These are phyloP conservation scores for Gossypium turneri DNA, from an alignment of 345 rosid genomes.

Conservation along the genomic window DNA sequence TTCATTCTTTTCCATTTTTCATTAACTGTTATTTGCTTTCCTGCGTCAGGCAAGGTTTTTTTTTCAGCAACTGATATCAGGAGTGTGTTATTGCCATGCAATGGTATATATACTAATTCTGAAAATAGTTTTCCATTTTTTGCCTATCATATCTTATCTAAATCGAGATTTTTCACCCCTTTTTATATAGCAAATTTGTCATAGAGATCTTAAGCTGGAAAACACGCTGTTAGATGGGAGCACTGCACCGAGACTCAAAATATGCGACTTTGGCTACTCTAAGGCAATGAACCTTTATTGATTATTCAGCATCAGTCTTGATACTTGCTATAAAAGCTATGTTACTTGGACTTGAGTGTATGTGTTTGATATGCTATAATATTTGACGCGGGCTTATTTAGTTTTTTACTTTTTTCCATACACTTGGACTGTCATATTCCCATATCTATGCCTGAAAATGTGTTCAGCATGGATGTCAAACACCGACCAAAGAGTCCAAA, in stretches of 20 bases:
- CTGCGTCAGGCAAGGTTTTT: slow-evolving; percentile 68
- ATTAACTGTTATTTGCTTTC: background rate
- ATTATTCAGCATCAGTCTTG: background rate
- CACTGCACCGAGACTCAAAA: slow-evolving; percentile 69
- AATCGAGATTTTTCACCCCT: background rate
- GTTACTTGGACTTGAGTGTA: background rate
- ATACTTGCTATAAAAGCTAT: background rate
- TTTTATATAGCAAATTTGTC: slow-evolving; percentile 65
- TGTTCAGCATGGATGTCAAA: background rate
- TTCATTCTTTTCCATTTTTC: background rate
- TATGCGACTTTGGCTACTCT: slow-evolving; percentile 87
- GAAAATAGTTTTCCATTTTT: background rate
- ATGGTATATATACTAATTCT: slow-evolving; percentile 43
- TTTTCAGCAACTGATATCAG: slow-evolving; percentile 88
- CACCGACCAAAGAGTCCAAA: background rate
- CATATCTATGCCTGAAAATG: background rate
- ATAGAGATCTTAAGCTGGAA: slow-evolving; percentile 90
- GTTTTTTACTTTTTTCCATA: too few species aligned
- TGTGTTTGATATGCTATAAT: background rate
- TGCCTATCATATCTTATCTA: background rate
- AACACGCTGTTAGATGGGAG: slow-evolving; percentile 86
- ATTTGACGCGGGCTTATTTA: too few species aligned
- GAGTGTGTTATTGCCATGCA: slow-evolving; percentile 86
- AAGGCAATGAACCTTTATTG: slow-evolving; percentile 39
- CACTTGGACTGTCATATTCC: background rate